Conservation (phyloP, 2,329 filamentous ascomycete genomes). For the Colletotrichum lentis region DNA sequence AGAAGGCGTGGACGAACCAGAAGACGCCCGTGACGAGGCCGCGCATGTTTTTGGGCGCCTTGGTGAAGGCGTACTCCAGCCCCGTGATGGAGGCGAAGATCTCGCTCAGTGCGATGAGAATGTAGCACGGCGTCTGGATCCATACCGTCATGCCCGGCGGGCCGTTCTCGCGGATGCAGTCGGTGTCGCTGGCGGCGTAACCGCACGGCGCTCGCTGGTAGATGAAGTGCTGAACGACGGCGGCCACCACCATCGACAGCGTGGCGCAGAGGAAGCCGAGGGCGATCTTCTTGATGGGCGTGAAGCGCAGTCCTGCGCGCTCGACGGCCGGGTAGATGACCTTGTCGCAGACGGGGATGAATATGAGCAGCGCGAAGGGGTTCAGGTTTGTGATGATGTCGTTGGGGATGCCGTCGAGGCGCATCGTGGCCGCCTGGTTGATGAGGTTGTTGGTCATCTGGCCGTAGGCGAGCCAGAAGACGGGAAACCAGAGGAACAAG, state of each 20-base stretch:
- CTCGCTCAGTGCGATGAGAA: conserved; percentile 45
- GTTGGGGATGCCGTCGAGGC: conserved; percentile 32
- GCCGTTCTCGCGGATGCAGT: conserved; percentile 49
- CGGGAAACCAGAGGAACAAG: conserved; percentile 57
- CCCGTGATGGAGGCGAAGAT: conserved; percentile 49
- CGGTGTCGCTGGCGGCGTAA: conserved; percentile 52
- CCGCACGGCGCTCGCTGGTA: conserved; percentile 64
- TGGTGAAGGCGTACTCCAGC: conserved; percentile 71
- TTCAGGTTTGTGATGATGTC: conserved; percentile 36
- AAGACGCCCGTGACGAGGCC: conserved; percentile 64
- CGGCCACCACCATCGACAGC: conserved; percentile 46
- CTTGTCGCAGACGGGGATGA: conserved; percentile 74
- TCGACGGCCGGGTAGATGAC: conserved; percentile 66
- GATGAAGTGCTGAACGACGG: conserved; percentile 55
- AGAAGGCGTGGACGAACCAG: conserved; percentile 67
- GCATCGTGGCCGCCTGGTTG: conserved; percentile 35
- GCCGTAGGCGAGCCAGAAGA: conserved; percentile 37
- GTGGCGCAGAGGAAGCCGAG: conserved; percentile 43
- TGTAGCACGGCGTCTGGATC: conserved; percentile 50
- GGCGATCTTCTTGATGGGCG: conserved; percentile 70
- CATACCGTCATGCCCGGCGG: conserved; percentile 62
- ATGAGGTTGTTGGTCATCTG: conserved; percentile 34
- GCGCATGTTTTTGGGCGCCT: conserved; percentile 71
- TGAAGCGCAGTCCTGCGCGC: conserved; percentile 64
- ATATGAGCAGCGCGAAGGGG: conserved; percentile 72